Evolutionary conservation across 1,284 basidiomycete genomes (phyloP).

Genomic region (Paramarasmius palmivorus): DNA sequence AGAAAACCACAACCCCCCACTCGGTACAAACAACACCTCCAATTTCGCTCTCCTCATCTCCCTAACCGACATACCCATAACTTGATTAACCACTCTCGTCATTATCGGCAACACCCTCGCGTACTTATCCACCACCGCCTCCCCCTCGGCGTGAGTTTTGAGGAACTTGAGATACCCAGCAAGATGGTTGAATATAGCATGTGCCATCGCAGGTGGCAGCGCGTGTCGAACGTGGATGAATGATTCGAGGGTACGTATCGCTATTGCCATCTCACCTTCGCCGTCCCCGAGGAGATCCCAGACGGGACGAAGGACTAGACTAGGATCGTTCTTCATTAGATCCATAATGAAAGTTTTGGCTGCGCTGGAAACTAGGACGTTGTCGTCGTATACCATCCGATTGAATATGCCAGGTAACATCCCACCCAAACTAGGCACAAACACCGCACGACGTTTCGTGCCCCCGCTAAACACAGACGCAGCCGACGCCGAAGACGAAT

Average conservation of each 20-base stretch:
- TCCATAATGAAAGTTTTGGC: conserved; percentile 64
- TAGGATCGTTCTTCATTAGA: conserved; percentile 75
- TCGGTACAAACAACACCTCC: conserved; percentile 72
- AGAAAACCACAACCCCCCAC: conserved; percentile 62
- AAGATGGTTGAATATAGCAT: conserved; percentile 70
- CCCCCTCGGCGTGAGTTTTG: conserved; percentile 46
- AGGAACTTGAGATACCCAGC: conserved; percentile 68
- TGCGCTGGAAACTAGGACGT: conserved; percentile 54
- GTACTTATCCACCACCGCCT: conserved; percentile 51
- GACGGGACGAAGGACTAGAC: conserved; percentile 61
- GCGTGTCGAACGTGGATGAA: conserved; percentile 54
- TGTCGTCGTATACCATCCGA: conserved; percentile 53
- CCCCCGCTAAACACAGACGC: too few species aligned
- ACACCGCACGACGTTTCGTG: conserved; percentile 60
- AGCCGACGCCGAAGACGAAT: conserved; percentile 48
- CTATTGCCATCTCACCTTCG: conserved; percentile 42
- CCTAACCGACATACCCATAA: conserved; percentile 71
- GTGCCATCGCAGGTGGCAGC: conserved; percentile 67
- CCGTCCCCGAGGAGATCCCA: conserved; percentile 60
- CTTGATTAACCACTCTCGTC: conserved; percentile 58
- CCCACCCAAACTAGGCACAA: conserved; percentile 58
- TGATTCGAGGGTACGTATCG: conserved; percentile 50
- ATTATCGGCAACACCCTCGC: conserved; percentile 58
- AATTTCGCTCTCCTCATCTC: conserved; percentile 77
- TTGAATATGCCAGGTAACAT: conserved; percentile 55